A percentile compares a stretch with the other conserved stretches of the same genome.
These are phyloP conservation scores for Wickerhamomyces mucosus DNA, from an alignment of 805 yeast genomes.

Conservation along the genomic window DNA sequence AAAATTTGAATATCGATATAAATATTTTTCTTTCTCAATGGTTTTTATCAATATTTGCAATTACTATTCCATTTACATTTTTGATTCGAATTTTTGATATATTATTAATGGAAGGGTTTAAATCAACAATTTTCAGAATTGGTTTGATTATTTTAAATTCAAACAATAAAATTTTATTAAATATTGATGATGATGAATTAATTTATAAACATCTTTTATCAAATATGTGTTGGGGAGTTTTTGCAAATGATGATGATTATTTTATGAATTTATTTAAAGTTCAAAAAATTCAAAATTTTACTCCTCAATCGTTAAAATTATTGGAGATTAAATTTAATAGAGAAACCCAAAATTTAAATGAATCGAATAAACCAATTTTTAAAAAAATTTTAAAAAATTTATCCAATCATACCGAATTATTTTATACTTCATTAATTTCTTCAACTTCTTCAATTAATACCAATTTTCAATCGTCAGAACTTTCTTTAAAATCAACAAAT, in stretches of 20 bases:
- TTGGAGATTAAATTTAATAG: conserved; percentile 5
- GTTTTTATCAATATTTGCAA: conserved; percentile 53
- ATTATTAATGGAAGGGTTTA: conserved; percentile 43
- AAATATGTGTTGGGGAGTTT: conserved; percentile 32
- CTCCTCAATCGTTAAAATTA: conserved; percentile 1
- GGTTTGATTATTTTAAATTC: conserved; percentile 42
- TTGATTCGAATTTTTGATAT: conserved; percentile 41
- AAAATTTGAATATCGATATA: conserved; percentile 28
- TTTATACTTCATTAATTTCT: not conserved
- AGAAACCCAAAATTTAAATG: not conserved
- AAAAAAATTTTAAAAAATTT: conserved; percentile 8
- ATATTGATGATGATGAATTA: conserved; percentile 30
- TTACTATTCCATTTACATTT: conserved; percentile 48
- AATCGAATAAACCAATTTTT: conserved; percentile 8
- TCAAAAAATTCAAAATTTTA: conserved; percentile 10
- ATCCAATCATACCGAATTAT: no score
- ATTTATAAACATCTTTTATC: conserved; percentile 31
- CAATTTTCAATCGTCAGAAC: not conserved
- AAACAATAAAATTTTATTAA: conserved; percentile 31
- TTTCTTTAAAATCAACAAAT: conserved; percentile 10
- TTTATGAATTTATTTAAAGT: conserved; percentile 23
- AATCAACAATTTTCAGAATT: conserved; percentile 44
- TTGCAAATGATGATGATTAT: conserved; percentile 25
- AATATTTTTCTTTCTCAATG: conserved; percentile 50
- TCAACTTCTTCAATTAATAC: not conserved